Evolutionary conservation across 257 asterid species (phyloP), one percentile per base, ranked within the genome.

Genomic region (Gentiana dahurica): DNA sequence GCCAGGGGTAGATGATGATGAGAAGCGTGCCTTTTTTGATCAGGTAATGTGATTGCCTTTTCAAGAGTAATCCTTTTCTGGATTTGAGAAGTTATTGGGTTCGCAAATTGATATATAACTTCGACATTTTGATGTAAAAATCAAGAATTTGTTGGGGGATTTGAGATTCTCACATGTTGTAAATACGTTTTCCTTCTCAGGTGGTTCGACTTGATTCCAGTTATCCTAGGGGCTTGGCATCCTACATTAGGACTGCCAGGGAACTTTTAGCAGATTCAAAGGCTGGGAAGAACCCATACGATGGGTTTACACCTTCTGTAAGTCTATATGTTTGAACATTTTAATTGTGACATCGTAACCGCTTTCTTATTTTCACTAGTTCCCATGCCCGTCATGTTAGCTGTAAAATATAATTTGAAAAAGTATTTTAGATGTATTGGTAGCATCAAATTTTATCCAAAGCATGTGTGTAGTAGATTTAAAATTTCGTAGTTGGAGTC

Each of bases 281-380:
- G 70, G 81, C 97, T 65, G 98, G 98, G 68, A 92, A 75, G 72
- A 92, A 92, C 65, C 98, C 98, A 6, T 92, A 75, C 65, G 95
- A 92, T 62, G 98, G 97, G 63, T 92, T 92, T 77, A 68, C 85
- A 53, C 97, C 98, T 61, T 87, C 98, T 34, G 98, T 92, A 75
- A 85, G 94, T 79, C 64, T 56, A 49, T 51, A n/a, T 33, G 58
- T 24, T 9, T 51, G 24, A 11, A 53, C 36, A 32, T 35, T 62
- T 12, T 10, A 15, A 34, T 44, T 54, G 11, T 47, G 24, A 15
- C 24, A 15, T 15, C 24, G 24, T 15, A 15, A 15, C 59, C 8
- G 4, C 43, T 6, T 11, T 39, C 33, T 8, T 12, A 8, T 32
- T 13, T 15, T 15, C 24, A 15, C 24, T 15, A 15, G 24, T 15